Conservation (phyloP, 2,329 filamentous ascomycete genomes). For the Colletotrichum lini region DNA sequence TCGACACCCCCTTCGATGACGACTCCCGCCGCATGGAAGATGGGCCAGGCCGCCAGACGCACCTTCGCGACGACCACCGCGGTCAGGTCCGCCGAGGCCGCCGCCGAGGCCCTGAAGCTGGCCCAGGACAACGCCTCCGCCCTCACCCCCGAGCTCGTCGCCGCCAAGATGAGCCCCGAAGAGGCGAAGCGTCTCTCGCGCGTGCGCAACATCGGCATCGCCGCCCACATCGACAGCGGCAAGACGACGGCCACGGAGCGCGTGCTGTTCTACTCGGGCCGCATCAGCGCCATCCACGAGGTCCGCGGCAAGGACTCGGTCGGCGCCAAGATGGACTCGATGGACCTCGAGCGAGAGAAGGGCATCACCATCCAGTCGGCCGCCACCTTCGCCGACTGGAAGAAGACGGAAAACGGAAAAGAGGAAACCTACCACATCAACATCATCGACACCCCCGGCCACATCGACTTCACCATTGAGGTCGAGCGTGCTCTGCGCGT, state of each 20-base stretch:
- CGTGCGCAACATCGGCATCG: constrained; percentile 98
- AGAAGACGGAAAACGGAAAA: constrained; percentile 85
- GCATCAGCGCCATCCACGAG: constrained; percentile 97
- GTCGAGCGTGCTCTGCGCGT: constrained; percentile 96
- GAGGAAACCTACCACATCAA: constrained; percentile 98
- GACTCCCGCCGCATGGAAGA: constrained; percentile 27
- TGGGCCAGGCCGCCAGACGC: constrained; percentile 44
- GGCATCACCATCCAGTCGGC: constrained; percentile 99
- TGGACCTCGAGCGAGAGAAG: constrained; percentile 98
- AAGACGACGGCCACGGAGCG: constrained; percentile 98
- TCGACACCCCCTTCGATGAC: constrained; percentile 13
- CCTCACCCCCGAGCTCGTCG: constrained; percentile 73
- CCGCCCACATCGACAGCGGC: constrained; percentile 97
- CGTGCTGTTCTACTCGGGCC: constrained; percentile 97
- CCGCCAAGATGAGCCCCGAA: constrained; percentile 83
- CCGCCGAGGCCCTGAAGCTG: constrained; percentile 64
- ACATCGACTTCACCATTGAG: constrained; percentile 99
- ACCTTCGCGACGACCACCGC: constrained; percentile 53
- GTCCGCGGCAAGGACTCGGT: constrained; percentile 95
- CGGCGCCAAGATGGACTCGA: constrained; percentile 99
- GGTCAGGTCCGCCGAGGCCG: constrained; percentile 50
- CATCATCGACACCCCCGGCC: constrained; percentile 97
- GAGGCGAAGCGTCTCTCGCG: constrained; percentile 84
- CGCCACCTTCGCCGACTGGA: constrained; percentile 97
- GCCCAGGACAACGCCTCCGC: constrained; percentile 67